These are phyloP conservation scores for Boletus edulis DNA, from an alignment of 768 basidiomycete genomes.

Conservation along the genomic window DNA sequence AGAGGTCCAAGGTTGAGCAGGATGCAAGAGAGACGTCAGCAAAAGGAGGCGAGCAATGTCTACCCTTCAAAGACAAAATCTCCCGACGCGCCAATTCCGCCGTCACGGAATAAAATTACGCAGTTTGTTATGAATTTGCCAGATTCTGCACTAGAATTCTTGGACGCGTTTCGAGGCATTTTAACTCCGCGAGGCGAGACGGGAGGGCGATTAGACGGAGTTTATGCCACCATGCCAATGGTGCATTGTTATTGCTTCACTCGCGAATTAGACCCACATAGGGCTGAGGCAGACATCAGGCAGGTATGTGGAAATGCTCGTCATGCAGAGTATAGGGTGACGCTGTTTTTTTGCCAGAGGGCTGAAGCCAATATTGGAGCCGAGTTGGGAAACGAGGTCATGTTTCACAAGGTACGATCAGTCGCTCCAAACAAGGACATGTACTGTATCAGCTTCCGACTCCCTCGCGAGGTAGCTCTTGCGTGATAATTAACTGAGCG, in stretches of 20 bases:
- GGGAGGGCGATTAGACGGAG: conserved; percentile 45
- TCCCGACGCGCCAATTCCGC: conserved; percentile 14
- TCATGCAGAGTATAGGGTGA: conserved; percentile 6
- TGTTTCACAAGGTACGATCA: conserved; percentile 77
- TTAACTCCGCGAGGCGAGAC: conserved; percentile 40
- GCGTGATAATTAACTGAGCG: conserved; percentile 9
- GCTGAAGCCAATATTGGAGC: conserved; percentile 65
- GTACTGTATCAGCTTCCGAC: conserved; percentile 92
- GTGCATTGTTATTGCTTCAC: conserved; percentile 98
- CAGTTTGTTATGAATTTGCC: conserved; percentile 99
- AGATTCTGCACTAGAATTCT: conserved; percentile 84
- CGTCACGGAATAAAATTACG: conserved; percentile 54
- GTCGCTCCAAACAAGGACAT: conserved; percentile 97
- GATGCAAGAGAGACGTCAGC: conserved; percentile 37
- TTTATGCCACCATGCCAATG: conserved; percentile 67
- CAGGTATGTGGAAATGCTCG: conserved; percentile 50
- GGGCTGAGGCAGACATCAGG: conserved; percentile 75
- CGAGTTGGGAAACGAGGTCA: conserved; percentile 46
- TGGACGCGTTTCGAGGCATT: conserved; percentile 84
- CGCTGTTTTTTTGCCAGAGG: conserved; percentile 46
- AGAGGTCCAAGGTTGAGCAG: conserved; percentile 39
- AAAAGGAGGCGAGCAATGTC: conserved; percentile 7
- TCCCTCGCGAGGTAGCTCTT: conserved; percentile 49
- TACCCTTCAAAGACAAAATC: conserved; percentile 1
- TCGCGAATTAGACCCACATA: conserved; percentile 66